These are phyloP conservation scores for Boeremia lycopersici DNA, from an alignment of 2,329 filamentous ascomycete genomes.

Conservation along the genomic window DNA sequence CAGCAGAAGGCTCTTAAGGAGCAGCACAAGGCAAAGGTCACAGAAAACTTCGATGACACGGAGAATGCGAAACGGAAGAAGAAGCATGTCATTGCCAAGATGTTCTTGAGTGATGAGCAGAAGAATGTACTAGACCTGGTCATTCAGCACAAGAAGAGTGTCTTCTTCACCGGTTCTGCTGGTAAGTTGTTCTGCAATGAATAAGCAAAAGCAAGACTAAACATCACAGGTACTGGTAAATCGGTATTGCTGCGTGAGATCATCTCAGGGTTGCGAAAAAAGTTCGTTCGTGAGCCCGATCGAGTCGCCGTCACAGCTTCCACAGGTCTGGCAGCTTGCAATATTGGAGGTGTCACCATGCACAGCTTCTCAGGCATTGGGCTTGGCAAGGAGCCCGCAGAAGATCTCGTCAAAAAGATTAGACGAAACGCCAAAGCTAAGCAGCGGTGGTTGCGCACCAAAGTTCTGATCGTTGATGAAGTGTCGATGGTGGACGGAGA, in stretches of 20 bases:
- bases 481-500: constrained; percentile 99
- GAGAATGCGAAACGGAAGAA: constrained; percentile 53
- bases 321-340: constrained; percentile 93
- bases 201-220: constrained; percentile 1
- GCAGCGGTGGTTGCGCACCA: constrained; percentile 85
- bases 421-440: constrained; percentile 86
- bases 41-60: constrained; percentile 50
- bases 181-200: constrained; percentile 51
- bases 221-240: constrained; percentile 75
- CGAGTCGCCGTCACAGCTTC: constrained; percentile 92
- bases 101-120: constrained; percentile 86
- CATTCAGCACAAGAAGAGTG: constrained; percentile 78
- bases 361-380: constrained; percentile 97
- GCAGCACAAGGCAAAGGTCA: constrained; percentile 56
- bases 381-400: constrained; percentile 85
- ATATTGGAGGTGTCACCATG: constrained; percentile 92
- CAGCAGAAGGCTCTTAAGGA: constrained; percentile 76
- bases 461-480: constrained; percentile 88
- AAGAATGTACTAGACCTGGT: constrained; percentile 82
- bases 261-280: constrained; percentile 78
- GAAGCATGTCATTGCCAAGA: constrained; percentile 56
- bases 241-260: constrained; percentile 94
- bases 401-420: constrained; percentile 86
- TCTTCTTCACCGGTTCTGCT: constrained; percentile 97
- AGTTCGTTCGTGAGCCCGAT: constrained; percentile 77